Conservation (phyloP, 2,329 filamentous ascomycete species). For the Alternaria postmessia region DNA sequence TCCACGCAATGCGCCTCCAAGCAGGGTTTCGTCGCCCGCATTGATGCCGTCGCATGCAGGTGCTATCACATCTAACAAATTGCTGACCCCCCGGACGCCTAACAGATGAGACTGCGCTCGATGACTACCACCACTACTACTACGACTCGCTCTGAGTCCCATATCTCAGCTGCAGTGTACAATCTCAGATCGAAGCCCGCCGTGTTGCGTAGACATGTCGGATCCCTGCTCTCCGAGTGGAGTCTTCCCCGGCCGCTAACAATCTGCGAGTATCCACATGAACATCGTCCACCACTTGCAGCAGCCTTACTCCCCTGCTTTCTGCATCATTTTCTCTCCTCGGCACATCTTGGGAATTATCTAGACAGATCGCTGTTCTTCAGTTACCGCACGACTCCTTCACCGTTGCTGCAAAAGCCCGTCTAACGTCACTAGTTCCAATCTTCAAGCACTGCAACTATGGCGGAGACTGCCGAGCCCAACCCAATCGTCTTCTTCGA, state of each 20-base stretch:
- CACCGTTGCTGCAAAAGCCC: slow-evolving; percentile 15
- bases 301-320: slow-evolving; percentile 16
- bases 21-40: slow-evolving; percentile 10
- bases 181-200: not conserved
- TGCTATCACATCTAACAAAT: not conserved
- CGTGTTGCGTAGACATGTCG: not conserved
- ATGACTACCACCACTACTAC: not conserved
- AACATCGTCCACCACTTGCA: slow-evolving; percentile 15
- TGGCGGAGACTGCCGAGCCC: slow-evolving; percentile 45
- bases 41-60: slow-evolving; percentile 12
- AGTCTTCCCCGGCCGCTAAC: slow-evolving; percentile 28
- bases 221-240: slow-evolving; percentile 15
- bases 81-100: slow-evolving; percentile 9
- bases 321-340: slow-evolving; percentile 12
- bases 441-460: slow-evolving; percentile 32
- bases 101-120: not conserved
- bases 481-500: slow-evolving; percentile 75
- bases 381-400: not conserved
- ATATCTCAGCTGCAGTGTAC: not conserved
- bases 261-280: slow-evolving; percentile 4
- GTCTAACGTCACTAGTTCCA: slow-evolving; percentile 10
- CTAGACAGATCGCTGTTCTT: not conserved
- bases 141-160: not conserved
- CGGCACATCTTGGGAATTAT: not conserved
- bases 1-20: slow-evolving; percentile 5